Evolutionary conservation across 768 basidiomycete genomes (phyloP), one percentile per base, ranked within the genome.

Genomic region (Mycena crocata): DNA sequence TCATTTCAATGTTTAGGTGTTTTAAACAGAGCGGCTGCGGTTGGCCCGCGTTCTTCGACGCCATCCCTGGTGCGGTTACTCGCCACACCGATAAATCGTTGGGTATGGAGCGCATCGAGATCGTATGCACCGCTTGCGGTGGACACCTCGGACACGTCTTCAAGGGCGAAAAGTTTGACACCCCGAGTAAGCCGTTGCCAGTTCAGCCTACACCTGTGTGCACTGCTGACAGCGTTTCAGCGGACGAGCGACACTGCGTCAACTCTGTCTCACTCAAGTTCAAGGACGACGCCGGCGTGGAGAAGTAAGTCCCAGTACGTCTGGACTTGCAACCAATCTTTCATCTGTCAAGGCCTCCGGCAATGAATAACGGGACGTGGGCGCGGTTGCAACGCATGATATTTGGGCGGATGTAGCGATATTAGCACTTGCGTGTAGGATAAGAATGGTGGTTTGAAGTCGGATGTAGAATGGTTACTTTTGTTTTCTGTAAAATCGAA

Each of bases 31-130:
- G 93, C 64, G 94, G 95, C 10, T 97, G 94, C 73, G 96, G 96
- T 26, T 98, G 96, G 96, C 96, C 96, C n/a, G 94, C 96, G 1
- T 98, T 98, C 85, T 98, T 92, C 75, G 96, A 97, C 75, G 95
- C 95, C 10, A 88, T 97, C 67, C 96, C 96, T 8, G 96, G 95
- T 35, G 94, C 96, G 26, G 93, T 98, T 32, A 86, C 74, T 64
- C 83, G 91, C 42, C 92, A 95, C 68, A 90, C 91, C 67, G 96
- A 98, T 77, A 79, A 64, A 19, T 78, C 89, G 0, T 78, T 85
- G 62, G 91, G 91, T 45, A 91, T 87, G 85, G 79, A 80, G 9
- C 87, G 96, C 52, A 95, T 82, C 21, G 96, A 98, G 81, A 97
- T 98, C 49, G 91, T 88, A 30, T 97, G 95, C 74, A 85, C 93